Percentiles rank a stretch among this genome's conserved stretches.
phyloP scores from a whole-genome alignment of 2,329 filamentous ascomycete genomes.

The Penicillium oxalicum region DNA sequence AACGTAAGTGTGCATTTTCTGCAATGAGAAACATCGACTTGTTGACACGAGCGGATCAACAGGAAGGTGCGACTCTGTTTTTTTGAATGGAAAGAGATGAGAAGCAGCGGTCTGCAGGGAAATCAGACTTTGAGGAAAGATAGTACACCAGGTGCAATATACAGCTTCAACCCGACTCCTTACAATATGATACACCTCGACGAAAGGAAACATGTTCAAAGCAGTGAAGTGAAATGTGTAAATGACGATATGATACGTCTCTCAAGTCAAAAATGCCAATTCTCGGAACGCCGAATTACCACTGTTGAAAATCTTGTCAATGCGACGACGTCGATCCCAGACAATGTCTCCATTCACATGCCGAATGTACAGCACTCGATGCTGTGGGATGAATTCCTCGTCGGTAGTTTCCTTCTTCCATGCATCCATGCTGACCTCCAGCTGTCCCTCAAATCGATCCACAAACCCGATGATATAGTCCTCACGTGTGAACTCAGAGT shows the following conservation, averaged over 20 bases:
- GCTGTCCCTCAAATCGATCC: conserved; percentile 48
- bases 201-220: too few relatives aligned
- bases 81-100: not conserved
- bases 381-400: conserved; percentile 53
- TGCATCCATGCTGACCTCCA: conserved; percentile 43
- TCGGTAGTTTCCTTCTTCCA: conserved; percentile 52
- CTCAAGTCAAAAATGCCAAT: conserved; percentile 15
- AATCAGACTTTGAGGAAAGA: too few relatives aligned
- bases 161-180: too few relatives aligned
- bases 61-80: not conserved
- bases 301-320: conserved; percentile 45
- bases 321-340: conserved; percentile 47
- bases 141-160: too few relatives aligned
- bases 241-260: too few relatives aligned
- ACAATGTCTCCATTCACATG: conserved; percentile 37
- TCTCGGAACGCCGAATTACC: conserved; percentile 32
- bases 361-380: conserved; percentile 48
- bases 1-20: too few relatives aligned
- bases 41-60: too few relatives aligned
- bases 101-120: not conserved
- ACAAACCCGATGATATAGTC: conserved; percentile 50
- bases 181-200: too few relatives aligned
- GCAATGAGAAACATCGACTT: too few relatives aligned
- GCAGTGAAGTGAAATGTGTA: too few relatives aligned
- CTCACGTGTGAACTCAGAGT: conserved; percentile 38